Conservation (phyloP, 345 rosid species). For the Linum usitatissimum region DNA sequence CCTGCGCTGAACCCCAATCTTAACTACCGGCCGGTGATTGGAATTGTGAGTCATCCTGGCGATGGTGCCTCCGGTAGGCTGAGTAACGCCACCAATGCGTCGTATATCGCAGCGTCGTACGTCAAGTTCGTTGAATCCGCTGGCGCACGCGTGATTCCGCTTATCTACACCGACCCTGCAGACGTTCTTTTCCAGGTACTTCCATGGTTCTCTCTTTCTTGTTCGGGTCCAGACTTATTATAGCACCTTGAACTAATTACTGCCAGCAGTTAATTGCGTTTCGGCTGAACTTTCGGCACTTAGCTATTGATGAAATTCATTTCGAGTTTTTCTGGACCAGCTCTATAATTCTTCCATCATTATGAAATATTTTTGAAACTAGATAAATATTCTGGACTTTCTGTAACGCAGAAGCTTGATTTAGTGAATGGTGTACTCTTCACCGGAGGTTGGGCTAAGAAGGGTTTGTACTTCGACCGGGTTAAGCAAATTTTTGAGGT, state of each 20-base stretch:
- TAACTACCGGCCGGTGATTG: slow-evolving; percentile 71
- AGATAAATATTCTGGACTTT: not conserved
- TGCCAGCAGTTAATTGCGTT: too few species aligned
- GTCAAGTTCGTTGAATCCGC: slow-evolving; percentile 86
- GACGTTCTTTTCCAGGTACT: slow-evolving; percentile 56
- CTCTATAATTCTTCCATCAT: not conserved
- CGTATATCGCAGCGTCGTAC: slow-evolving; percentile 74
- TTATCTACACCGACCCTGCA: slow-evolving; percentile 61
- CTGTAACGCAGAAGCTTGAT: slow-evolving; percentile 51
- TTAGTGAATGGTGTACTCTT: slow-evolving; percentile 75
- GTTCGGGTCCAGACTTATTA: not conserved
- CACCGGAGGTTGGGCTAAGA: slow-evolving; percentile 89
- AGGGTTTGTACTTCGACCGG: slow-evolving; percentile 45
- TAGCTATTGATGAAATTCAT: not conserved
- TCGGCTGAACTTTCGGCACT: too few species aligned
- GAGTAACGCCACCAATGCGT: slow-evolving; percentile 37
- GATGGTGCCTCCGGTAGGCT: slow-evolving; percentile 86
- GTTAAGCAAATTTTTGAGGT: slow-evolving; percentile 46
- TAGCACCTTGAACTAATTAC: too few species aligned
- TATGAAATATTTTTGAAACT: not conserved
- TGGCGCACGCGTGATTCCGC: slow-evolving; percentile 84
- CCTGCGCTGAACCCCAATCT: slow-evolving; percentile 39
- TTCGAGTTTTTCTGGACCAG: not conserved
- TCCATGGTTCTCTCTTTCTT: not conserved
- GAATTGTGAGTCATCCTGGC: slow-evolving; percentile 74